Conservation (phyloP, 2,329 filamentous ascomycete species). For the Aureobasidium vineae region DNA sequence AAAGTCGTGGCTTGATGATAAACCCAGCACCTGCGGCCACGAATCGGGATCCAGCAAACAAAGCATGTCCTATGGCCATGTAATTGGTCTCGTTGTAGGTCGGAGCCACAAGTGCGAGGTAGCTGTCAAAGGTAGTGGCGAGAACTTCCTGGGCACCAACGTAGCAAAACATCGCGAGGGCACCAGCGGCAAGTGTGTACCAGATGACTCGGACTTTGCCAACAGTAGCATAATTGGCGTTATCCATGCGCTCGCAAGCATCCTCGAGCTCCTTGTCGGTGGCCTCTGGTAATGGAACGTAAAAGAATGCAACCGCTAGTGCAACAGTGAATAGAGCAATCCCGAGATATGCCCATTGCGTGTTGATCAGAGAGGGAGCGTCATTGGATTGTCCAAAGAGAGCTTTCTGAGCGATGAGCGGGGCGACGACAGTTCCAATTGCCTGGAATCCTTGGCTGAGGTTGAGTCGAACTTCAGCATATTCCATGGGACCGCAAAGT, state of each 20-base stretch:
- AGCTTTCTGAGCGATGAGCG: constrained; percentile 58
- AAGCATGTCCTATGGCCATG: constrained; percentile 55
- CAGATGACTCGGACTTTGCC: constrained; percentile 53
- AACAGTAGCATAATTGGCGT: constrained; percentile 50
- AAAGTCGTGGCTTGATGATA: constrained; percentile 57
- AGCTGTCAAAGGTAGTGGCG: constrained; percentile 49
- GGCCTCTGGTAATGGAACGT: constrained; percentile 61
- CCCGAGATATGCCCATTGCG: constrained; percentile 65
- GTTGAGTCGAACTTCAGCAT: constrained; percentile 60
- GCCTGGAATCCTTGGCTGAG: constrained; percentile 62
- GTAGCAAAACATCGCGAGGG: constrained; percentile 59
- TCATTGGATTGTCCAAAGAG: constrained; percentile 52
- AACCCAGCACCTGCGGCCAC: constrained; percentile 53
- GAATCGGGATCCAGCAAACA: constrained; percentile 60
- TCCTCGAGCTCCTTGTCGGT: constrained; percentile 60
- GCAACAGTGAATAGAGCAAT: constrained; percentile 61
- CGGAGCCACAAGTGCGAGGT: constrained; percentile 45
- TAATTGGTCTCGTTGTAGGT: constrained; percentile 43
- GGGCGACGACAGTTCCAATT: constrained; percentile 58
- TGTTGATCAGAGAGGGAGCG: constrained; percentile 56
- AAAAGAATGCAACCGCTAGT: constrained; percentile 60
- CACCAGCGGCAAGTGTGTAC: constrained; percentile 55
- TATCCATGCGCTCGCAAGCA: constrained; percentile 52
- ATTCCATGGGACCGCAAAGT: constrained; percentile 60
- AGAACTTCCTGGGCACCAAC: constrained; percentile 60